phyloP scores from a whole-genome alignment of 495 filamentous ascomycete species.

The Thermothielavioides terrestris region DNA sequence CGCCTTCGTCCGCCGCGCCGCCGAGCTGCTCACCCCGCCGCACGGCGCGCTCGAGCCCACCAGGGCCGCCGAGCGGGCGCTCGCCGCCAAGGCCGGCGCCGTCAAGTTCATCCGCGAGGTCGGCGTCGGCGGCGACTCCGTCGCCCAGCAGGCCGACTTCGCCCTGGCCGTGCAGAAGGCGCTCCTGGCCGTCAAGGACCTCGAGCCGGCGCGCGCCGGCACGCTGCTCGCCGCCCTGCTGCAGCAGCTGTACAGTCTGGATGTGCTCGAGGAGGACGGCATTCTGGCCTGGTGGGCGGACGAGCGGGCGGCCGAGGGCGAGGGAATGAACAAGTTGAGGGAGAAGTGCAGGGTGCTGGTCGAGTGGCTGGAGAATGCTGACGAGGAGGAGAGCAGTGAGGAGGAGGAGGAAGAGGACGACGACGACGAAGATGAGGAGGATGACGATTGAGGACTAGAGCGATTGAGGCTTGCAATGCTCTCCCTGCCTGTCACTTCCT shows the following conservation, averaged over 20 bases:
- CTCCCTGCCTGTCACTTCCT: no score
- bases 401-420: conserved; percentile 54
- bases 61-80: conserved; percentile 56
- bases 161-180: conserved; percentile 74
- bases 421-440: not conserved
- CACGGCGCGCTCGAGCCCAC: conserved; percentile 42
- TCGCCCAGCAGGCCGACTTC: conserved; percentile 69
- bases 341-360: conserved; percentile 69
- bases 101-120: conserved; percentile 45
- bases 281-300: conserved; percentile 85
- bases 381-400: conserved; percentile 70
- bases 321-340: conserved; percentile 61
- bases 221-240: conserved; percentile 63
- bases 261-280: conserved; percentile 83
- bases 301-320: conserved; percentile 50
- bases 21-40: conserved; percentile 57
- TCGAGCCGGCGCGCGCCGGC: conserved; percentile 40
- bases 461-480: no score
- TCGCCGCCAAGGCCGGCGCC: conserved; percentile 39
- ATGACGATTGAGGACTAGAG: not conserved
- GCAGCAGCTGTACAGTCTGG: conserved; percentile 74
- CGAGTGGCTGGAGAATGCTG: conserved; percentile 75
- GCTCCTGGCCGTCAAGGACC: conserved; percentile 48
- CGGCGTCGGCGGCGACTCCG: conserved; percentile 38
- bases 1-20: conserved; percentile 74